Evolutionary conservation across 495 filamentous ascomycete species (phyloP), one percentile per base, ranked within the genome.

Genomic region (Astrocystis sublimbata): DNA sequence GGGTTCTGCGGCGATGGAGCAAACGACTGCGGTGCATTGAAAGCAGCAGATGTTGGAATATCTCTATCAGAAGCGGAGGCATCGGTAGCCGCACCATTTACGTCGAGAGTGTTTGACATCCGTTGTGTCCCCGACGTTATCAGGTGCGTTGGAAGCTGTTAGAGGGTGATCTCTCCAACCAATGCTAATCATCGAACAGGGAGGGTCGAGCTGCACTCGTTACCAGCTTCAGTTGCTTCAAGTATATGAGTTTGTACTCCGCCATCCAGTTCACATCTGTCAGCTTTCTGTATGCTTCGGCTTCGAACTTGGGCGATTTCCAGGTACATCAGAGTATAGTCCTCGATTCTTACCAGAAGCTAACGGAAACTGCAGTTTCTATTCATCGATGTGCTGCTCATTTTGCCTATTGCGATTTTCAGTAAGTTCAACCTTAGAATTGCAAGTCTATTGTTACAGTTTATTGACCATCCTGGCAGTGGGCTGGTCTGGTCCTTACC

Each of bases 211-310:
- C 93, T 45, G 89, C 96, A 47, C 81, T 99, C 17, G 93, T 97
- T 6, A 99, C 96, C 28, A 97, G 93, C 71, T 99, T 99, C 77
- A 96, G 91, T 76, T 99, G 96, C 78, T 99, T 99, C 79, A 99
- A 99, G 75, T 99, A 92, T 74, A 99, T 99, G 96, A 96, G 92
- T 68, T 77, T 99, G 61, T 99, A 99, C 76, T 97, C 93, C 4
- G 94, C 94, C 6, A 99, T 99, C 54, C 96, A 99, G 75, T 99
- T 99, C 79, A 96, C 92, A n/a, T 89, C 92, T 2, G 96, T 99
- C 72, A 97, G 91, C 85, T 96, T 99, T 70, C 80, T 99, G 24
- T 99, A 99, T 73, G 90, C 92, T 6, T 96, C 90, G 23, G 96
- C 88, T 17, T 97, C 93, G 19, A 99, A 99, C 73, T 83, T 99